These are phyloP conservation scores for Theileria parva DNA, from an alignment of 169 alveolate species.

Conservation along the genomic window DNA sequence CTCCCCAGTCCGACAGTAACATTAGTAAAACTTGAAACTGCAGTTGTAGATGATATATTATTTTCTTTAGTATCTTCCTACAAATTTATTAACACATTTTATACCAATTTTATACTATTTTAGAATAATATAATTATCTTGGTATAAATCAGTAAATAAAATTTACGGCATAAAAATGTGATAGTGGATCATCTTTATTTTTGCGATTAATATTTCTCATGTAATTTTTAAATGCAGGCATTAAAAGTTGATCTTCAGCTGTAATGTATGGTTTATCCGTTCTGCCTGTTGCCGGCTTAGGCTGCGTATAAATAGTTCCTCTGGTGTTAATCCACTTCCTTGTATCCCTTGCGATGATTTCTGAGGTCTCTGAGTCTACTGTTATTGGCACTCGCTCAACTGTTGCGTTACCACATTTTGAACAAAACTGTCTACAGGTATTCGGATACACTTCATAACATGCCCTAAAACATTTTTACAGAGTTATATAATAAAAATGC, in stretches of 20 bases:
- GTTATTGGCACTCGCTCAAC: constrained; percentile 66
- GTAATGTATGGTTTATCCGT: constrained; percentile 56
- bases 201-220: constrained; percentile 55
- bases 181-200: constrained; percentile 18
- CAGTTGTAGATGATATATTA: constrained; percentile 11
- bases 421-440: constrained; percentile 78
- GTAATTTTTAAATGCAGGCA: constrained; percentile 62
- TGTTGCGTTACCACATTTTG: constrained; percentile 88
- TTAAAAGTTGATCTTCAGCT: constrained; percentile 67
- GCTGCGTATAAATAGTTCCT: constrained; percentile 72
- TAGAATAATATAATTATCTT: background rate
- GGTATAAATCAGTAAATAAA: background rate
- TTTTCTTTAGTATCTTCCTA: constrained; percentile 31
- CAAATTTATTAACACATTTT: background rate
- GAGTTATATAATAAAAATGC: background rate
- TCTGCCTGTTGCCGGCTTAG: constrained; percentile 65
- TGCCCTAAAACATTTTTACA: constrained; percentile 49
- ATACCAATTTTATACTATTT: background rate
- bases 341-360: constrained; percentile 59
- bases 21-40: background rate
- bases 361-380: constrained; percentile 52
- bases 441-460: constrained; percentile 69
- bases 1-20: constrained; percentile 63
- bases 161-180: constrained; percentile 62
- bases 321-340: constrained; percentile 72